These are phyloP conservation scores for Nemania abortiva DNA, from an alignment of 2,329 filamentous ascomycete genomes.

Conservation along the genomic window DNA sequence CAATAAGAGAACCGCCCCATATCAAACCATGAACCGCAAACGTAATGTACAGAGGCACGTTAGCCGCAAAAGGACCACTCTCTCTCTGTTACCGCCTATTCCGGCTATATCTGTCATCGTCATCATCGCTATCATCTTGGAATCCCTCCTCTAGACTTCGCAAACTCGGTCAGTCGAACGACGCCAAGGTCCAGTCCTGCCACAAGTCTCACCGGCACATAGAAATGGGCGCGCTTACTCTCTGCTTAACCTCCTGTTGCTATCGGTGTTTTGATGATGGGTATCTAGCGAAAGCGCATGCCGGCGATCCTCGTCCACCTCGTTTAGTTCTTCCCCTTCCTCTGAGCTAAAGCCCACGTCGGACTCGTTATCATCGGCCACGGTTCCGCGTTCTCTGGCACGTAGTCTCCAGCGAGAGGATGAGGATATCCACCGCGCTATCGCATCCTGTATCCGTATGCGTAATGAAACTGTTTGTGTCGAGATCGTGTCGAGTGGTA, in stretches of 20 bases:
- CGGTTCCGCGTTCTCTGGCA: conserved; percentile 55
- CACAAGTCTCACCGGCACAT: conserved; percentile 22
- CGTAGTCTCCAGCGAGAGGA: conserved; percentile 64
- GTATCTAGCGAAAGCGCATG: conserved; percentile 56
- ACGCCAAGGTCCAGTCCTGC: not conserved
- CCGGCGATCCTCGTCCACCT: conserved; percentile 65
- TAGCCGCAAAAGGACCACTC: not conserved
- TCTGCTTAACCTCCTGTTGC: conserved; percentile 75
- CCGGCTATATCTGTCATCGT: conserved; percentile 57
- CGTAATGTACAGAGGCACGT: conserved; percentile 28
- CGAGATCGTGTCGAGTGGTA: conserved; percentile 74
- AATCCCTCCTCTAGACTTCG: conserved; percentile 76
- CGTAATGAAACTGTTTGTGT: conserved; percentile 68
- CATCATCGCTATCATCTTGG: conserved; percentile 78
- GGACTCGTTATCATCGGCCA: conserved; percentile 54
- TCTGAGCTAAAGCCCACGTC: conserved; percentile 70
- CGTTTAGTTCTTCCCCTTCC: conserved; percentile 77
- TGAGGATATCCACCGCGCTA: conserved; percentile 58
- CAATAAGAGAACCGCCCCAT: not conserved
- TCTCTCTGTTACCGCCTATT: conserved; percentile 36
- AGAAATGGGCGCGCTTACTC: conserved; percentile 63
- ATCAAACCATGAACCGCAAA: conserved; percentile 4
- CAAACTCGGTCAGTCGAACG: conserved; percentile 41
- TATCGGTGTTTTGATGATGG: conserved; percentile 58
- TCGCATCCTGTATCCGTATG: conserved; percentile 60